Base-by-base conservation (phyloP, 192 early-diverging fungal species). In the Cetraspora pellucida region DNA sequence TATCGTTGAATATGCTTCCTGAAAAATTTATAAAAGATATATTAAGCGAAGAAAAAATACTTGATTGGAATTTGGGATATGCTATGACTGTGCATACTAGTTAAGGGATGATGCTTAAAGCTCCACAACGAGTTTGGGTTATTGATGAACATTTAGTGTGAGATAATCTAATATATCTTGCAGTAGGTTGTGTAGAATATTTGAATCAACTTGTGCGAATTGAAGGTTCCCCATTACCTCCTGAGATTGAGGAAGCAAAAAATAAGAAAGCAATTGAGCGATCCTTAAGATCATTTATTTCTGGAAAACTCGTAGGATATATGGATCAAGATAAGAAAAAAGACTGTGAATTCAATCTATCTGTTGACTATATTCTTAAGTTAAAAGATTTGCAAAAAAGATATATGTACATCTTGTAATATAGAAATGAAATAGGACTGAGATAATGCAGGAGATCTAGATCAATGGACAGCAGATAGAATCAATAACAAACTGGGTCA, bases 51-150 rank as follows among this genome's bases (percentile, higher is more conserved):
- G 19, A 30, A 71, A 71, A 71, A 30, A 28, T 54, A 4, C 13
- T 71, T 27, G 69, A 71, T 27, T 71, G 50, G 69, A 25, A 71
- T 52, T 28, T 71, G 9, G 69, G 50, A 54, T 71, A 71, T 71
- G 69, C 50, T 30, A 71, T 71, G 50, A 71, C 69, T 10, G 23
- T 70, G 14, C 7, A 71, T 71, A 71, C 69, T 71, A 72, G n/a
- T n/a, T n/a, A n/a, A n/a, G n/a, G n/a, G n/a, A n/a, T n/a, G n/a
- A n/a, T n/a, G n/a, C n/a, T n/a, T n/a, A n/a, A n/a, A n/a, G n/a
- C n/a, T n/a, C n/a, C n/a, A n/a, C n/a, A n/a, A n/a, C n/a, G n/a
- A n/a, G n/a, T n/a, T n/a, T n/a, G 57, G 72, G 72, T 74, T 3
- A 74, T 60, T 31, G 72, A 74, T 60, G 72, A 74, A 74, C 8